Percentiles rank a stretch among this genome's conserved stretches.
Evolutionary conservation across 148 eudicot species (phyloP).

Genomic region (Rhododendron mucronatum): DNA sequence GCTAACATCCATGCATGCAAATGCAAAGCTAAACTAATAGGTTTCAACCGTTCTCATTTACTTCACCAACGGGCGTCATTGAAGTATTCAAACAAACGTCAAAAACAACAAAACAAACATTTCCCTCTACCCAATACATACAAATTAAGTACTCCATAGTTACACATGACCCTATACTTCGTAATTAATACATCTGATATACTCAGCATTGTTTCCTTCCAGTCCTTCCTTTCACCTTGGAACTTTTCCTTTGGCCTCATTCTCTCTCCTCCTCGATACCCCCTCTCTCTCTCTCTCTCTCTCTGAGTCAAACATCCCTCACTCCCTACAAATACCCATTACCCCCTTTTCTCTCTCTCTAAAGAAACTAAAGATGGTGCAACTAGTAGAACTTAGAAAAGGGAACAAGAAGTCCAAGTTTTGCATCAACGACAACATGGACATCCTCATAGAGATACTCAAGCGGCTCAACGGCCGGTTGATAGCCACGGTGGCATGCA

Average conservation of each 20-base stretch:
- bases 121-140: constrained; percentile 10
- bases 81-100: constrained; percentile 10
- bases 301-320: constrained; percentile 21
- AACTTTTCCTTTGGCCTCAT: constrained; percentile 27
- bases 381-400: neutral
- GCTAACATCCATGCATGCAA: constrained; percentile 4
- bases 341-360: neutral
- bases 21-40: neutral
- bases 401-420: constrained; percentile 16
- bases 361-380: constrained; percentile 5
- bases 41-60: constrained; percentile 16
- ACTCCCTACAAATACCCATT: constrained; percentile 21
- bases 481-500: constrained; percentile 57
- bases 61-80: constrained; percentile 12
- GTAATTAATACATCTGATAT: neutral
- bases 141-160: neutral
- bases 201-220: constrained; percentile 15
- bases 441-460: constrained; percentile 61
- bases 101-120: constrained; percentile 16
- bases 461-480: constrained; percentile 57
- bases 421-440: constrained; percentile 61
- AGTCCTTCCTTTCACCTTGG: constrained; percentile 17
- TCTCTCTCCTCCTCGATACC: constrained; percentile 1
- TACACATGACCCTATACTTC: neutral
- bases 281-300: neutral